Conservation (phyloP, 805 yeast species). For the Cyberlindnera veronae region DNA sequence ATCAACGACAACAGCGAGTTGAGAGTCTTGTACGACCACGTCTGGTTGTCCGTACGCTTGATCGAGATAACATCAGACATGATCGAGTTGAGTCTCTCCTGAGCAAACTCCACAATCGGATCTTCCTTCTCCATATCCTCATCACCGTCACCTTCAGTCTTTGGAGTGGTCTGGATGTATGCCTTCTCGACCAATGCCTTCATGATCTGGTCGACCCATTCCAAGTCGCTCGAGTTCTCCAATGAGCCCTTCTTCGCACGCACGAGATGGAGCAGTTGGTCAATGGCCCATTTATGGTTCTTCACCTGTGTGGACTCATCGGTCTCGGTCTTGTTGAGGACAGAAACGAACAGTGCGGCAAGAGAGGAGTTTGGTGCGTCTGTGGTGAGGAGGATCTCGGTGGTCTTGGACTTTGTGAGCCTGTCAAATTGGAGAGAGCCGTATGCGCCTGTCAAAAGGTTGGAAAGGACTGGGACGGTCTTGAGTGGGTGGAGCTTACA, state of each 20-base stretch:
- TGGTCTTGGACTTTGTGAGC: constrained; percentile 68
- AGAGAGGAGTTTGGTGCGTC: constrained; percentile 14
- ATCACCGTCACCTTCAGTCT: constrained; percentile 6
- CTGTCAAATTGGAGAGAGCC: constrained; percentile 73
- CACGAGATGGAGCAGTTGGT: constrained; percentile 50
- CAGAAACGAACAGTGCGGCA: constrained; percentile 18
- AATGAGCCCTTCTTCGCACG: constrained; percentile 39
- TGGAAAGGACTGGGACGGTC: constrained; percentile 30
- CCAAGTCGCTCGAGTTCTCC: constrained; percentile 19
- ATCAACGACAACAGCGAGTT: constrained; percentile 32
- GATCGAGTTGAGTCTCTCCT: constrained; percentile 65
- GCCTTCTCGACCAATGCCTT: constrained; percentile 30
- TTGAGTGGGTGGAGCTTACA: constrained; percentile 36
- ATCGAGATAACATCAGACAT: constrained; percentile 52
- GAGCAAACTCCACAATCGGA: constrained; percentile 41
- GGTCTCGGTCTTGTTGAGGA: constrained; percentile 14
- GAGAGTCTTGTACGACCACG: constrained; percentile 63
- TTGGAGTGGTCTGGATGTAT: constrained; percentile 23
- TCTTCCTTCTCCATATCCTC: constrained; percentile 19
- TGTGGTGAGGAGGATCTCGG: constrained; percentile 30
- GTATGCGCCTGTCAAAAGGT: constrained; percentile 39
- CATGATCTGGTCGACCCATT: constrained; percentile 31
- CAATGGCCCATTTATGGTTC: constrained; percentile 51
- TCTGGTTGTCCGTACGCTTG: constrained; percentile 39
- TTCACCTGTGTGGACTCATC: constrained; percentile 17